Evolutionary conservation across 2,329 filamentous ascomycete species (phyloP), one percentile per base, ranked within the genome.

Genomic region (Colletotrichum chlorophyti): DNA sequence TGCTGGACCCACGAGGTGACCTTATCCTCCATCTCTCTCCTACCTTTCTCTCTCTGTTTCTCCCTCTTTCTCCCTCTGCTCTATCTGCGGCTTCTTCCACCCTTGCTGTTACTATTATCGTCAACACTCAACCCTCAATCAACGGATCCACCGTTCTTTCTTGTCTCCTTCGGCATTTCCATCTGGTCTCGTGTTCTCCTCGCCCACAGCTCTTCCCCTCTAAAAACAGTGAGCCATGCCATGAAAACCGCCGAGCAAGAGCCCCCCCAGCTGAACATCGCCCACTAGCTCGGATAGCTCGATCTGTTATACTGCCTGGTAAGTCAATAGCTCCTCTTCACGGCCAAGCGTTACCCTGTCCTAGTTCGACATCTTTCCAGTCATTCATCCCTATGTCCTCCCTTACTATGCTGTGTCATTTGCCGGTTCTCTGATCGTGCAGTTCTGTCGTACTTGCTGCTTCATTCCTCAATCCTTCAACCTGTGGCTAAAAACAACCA

Each of bases 271-370:
- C 15, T 35, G 21, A 45, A 38, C 51, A 35, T 57, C 38, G 41
- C 26, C 57, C 43, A 35, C 52, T 45, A 60, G 57, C 43, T 53
- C n/a, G 29, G 40, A 23, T 49, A 55, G 43, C 51, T 59, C 27
- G 21, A 12, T 42, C 38, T 26, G 23, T 37, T 43, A 27, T 41
- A 34, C 21, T 21, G n/a, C n/a, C 51, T 19, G 29, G 57, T 60
- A 50, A 57, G 57, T 35, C n/a, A 21, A 19, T 29, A 60, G 51
- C 45, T 60, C 29, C 26, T n/a, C 38, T 43, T 45, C 51, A 17
- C 45, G 42, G 46, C 24, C 42, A 24, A 19, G 35, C 23, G 34
- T 17, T 10, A 9, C n/a, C 24, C 17, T 32, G 37, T 21, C 37
- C 19, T 19, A 35, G 15, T 17, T 27, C 38, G 6, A 50, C 27